Base-by-base conservation (phyloP, 78 protist genomes). In the Cyanophora paradoxa region DNA sequence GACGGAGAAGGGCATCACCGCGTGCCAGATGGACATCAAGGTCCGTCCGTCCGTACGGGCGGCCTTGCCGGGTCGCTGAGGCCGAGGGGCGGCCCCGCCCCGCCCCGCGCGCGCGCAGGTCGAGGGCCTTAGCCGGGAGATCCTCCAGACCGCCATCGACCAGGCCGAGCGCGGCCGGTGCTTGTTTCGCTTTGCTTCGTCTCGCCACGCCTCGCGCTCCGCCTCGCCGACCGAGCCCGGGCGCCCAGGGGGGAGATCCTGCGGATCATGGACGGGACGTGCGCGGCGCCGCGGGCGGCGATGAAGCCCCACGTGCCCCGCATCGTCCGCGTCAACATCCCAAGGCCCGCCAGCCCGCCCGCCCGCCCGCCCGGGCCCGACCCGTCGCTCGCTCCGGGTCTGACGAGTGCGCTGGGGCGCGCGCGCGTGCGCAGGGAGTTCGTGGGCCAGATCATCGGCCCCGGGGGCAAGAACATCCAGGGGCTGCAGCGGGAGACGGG, bases 21-120 rank as follows among this genome's bases (percentile, higher is more conserved):
- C 77, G 1, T 37, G 52, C 26, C 77, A 72, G 77, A 46, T 72
- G 31, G 77, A 72, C 77, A 57, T 72, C 67, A 72, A n/a, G n/a
- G n/a, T n/a, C n/a, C n/a, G n/a, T n/a, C n/a, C n/a, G n/a, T n/a
- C n/a, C n/a, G n/a, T n/a, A n/a, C n/a, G n/a, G n/a, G n/a, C n/a
- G n/a, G n/a, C n/a, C n/a, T n/a, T n/a, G n/a, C n/a, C n/a, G n/a
- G n/a, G n/a, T n/a, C n/a, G n/a, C n/a, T n/a, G n/a, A n/a, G n/a
- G n/a, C n/a, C n/a, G n/a, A n/a, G n/a, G n/a, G n/a, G n/a, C n/a
- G n/a, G n/a, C n/a, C n/a, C n/a, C n/a, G n/a, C n/a, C n/a, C n/a
- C n/a, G n/a, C n/a, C n/a, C n/a, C n/a, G n/a, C n/a, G n/a, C n/a
- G n/a, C n/a, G n/a, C n/a, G n/a, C n/a, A 72, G 52, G 36, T 48